These are phyloP conservation scores for Fraxinus cuspidata DNA, from an alignment of 257 asterid species.

Conservation along the genomic window DNA sequence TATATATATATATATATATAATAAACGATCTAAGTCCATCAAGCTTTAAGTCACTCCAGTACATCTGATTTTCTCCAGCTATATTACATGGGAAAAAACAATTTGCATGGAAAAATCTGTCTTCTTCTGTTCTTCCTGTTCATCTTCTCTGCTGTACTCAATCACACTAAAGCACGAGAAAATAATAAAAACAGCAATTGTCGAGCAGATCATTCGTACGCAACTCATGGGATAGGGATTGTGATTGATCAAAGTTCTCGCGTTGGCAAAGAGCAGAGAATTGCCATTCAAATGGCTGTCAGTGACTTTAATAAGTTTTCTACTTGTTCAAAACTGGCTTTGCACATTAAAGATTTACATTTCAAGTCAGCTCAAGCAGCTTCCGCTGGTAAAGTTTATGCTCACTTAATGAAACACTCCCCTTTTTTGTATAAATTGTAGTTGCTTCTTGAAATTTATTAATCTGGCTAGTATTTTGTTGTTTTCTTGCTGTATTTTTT, in stretches of 20 bases:
- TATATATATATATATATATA: not conserved
- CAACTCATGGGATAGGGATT: conserved; percentile 33
- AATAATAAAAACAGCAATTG: not conserved
- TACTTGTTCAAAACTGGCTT: conserved; percentile 32
- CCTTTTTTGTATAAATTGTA: not conserved
- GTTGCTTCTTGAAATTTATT: not conserved
- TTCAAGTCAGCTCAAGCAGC: conserved; percentile 41
- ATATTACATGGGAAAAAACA: not conserved
- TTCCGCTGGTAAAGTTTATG: conserved; percentile 40
- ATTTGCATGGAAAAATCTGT: conserved; percentile 4
- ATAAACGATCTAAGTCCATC: not conserved
- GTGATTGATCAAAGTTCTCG: conserved; percentile 44
- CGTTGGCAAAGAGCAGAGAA: conserved; percentile 56
- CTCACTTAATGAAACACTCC: not conserved
- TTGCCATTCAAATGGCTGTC: conserved; percentile 55
- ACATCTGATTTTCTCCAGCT: not conserved
- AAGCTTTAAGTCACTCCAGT: not conserved
- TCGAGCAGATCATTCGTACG: not conserved
- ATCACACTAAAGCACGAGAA: not conserved
- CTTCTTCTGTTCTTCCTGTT: not conserved
- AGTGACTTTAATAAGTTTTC: conserved; percentile 29
- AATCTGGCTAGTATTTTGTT: not conserved
- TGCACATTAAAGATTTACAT: conserved; percentile 35
- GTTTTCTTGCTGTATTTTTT: not conserved
- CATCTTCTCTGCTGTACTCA: not conserved